phyloP scores from a whole-genome alignment of 2,329 filamentous ascomycete species.

The Aspergillus quadrilineatus region DNA sequence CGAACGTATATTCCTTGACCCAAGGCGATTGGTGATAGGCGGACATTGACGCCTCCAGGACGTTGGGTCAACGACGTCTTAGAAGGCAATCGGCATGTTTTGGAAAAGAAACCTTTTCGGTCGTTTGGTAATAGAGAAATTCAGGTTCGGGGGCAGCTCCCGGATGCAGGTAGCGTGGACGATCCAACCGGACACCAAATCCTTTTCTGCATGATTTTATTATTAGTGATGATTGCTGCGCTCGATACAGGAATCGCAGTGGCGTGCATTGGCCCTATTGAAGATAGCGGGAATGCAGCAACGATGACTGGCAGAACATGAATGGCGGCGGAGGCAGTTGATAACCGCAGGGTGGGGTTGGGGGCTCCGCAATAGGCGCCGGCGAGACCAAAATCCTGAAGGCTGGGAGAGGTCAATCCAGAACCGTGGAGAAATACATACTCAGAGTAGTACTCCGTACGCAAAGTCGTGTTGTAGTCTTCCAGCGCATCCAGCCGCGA shows the following conservation, averaged over 20 bases:
- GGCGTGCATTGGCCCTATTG: constrained; percentile 24
- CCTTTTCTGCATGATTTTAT: constrained; percentile 14
- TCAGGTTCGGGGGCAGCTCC: constrained; percentile 21
- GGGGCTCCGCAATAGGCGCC: constrained; percentile 23
- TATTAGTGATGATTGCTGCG: constrained; percentile 14
- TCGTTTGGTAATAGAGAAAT: constrained; percentile 3
- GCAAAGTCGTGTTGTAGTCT: neutral
- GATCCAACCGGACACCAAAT: constrained; percentile 22
- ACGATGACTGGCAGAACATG: constrained; percentile 25
- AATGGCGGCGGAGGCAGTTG: constrained; percentile 19
- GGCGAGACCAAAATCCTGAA: constrained; percentile 24
- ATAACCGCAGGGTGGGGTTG: constrained; percentile 27
- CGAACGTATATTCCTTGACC: constrained; percentile 18
- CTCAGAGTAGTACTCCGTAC: neutral
- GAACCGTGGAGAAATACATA: neutral
- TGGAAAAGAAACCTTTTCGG: constrained; percentile 11
- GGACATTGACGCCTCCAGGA: constrained; percentile 22
- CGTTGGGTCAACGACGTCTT: constrained; percentile 20
- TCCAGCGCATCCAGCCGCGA: neutral
- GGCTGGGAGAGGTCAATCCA: constrained; percentile 19
- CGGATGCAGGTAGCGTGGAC: constrained; percentile 21
- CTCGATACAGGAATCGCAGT: constrained; percentile 17
- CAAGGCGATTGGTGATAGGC: constrained; percentile 20
- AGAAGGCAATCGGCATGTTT: constrained; percentile 18
- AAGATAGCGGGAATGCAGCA: constrained; percentile 23